Evolutionary conservation across 805 yeast genomes (phyloP).

Genomic region (Lachancea dasiensis): DNA sequence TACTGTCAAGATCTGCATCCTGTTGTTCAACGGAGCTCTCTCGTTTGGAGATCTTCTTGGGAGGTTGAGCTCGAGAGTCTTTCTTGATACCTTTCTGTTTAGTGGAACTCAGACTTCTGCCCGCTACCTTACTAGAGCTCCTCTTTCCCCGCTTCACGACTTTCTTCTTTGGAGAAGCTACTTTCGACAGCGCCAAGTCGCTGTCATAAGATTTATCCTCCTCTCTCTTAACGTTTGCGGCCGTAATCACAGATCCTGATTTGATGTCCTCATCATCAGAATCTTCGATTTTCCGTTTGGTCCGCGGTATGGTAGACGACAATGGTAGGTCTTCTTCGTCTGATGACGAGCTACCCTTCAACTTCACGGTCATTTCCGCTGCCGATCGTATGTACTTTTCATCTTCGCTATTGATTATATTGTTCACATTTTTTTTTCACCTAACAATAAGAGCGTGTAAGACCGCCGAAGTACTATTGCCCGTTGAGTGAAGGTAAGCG

Average conservation of each 20-base stretch:
- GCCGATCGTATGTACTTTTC: not conserved
- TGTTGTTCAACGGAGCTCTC: constrained; percentile 9
- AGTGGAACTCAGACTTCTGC: not conserved
- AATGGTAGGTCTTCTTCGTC: constrained; percentile 13
- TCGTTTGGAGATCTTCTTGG: constrained; percentile 9
- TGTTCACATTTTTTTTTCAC: no score
- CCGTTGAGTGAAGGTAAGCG: no score
- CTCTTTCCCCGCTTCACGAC: constrained; percentile 1
- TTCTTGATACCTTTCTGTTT: constrained; percentile 2
- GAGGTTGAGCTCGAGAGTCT: constrained; percentile 9
- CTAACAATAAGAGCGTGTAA: no score
- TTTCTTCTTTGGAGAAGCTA: not conserved
- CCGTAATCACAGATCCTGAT: constrained; percentile 3
- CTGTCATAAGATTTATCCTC: constrained; percentile 13
- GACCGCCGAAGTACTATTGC: no score
- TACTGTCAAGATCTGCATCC: constrained; percentile 24
- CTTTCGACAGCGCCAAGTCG: constrained; percentile 12
- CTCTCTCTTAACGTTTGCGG: constrained; percentile 9
- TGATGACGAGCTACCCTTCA: constrained; percentile 9
- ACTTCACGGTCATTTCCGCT: constrained; percentile 9
- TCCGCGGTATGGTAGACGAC: constrained; percentile 17
- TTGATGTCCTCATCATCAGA: constrained; percentile 22
- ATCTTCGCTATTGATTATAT: no score
- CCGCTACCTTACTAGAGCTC: not conserved
- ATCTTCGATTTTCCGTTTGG: constrained; percentile 11